phyloP scores from a whole-genome alignment of 1,139 yeast genomes.

The Yamadazyma siamensis region DNA sequence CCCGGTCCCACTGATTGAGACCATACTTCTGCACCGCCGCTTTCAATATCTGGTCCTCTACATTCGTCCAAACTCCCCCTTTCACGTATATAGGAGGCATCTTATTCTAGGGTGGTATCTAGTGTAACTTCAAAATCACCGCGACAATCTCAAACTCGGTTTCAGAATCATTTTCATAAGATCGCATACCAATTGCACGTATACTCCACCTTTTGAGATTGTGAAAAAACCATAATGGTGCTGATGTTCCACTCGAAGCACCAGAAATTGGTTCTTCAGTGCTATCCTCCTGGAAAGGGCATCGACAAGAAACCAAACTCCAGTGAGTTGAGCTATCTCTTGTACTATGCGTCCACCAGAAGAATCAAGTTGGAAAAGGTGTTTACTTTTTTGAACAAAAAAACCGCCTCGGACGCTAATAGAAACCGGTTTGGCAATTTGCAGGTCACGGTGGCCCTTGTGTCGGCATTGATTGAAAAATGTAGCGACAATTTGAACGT shows the following conservation, averaged over 20 bases:
- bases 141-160: too few relatives aligned
- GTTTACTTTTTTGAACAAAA: constrained; percentile 61
- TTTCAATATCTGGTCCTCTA: constrained; percentile 84
- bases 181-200: constrained; percentile 3
- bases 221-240: too few relatives aligned
- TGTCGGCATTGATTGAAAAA: constrained; percentile 65
- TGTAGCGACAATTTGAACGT: constrained; percentile 84
- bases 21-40: constrained; percentile 96
- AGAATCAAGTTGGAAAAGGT: constrained; percentile 87
- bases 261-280: constrained; percentile 82
- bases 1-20: constrained; percentile 90
- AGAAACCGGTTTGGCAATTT: constrained; percentile 73
- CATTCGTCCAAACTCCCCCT: constrained; percentile 90
- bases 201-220: too few relatives aligned
- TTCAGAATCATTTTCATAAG: constrained; percentile 4
- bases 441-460: constrained; percentile 73
- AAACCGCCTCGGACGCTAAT: constrained; percentile 60
- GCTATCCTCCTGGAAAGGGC: constrained; percentile 88
- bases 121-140: too few relatives aligned
- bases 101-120: too few relatives aligned
- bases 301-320: constrained; percentile 88
- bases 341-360: constrained; percentile 90
- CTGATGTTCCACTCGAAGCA: constrained; percentile 73
- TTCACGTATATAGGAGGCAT: constrained; percentile 72
- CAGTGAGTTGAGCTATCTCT: constrained; percentile 81